Conservation (phyloP, 2,329 filamentous ascomycete species). For the Clonostachys byssicola region DNA sequence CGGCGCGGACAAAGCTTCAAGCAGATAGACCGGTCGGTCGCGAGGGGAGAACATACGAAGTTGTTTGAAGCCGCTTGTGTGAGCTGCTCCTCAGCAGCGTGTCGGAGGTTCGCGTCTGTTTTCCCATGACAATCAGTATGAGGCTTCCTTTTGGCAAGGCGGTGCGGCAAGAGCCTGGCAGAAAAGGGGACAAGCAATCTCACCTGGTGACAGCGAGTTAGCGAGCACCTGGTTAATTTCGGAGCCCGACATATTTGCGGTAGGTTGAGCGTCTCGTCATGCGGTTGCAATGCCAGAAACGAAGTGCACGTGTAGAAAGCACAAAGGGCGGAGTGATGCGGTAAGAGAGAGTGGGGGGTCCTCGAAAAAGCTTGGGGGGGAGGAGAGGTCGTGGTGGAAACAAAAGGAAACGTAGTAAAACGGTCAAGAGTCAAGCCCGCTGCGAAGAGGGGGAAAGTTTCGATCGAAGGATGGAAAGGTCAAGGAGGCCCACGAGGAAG, state of each 20-base stretch:
- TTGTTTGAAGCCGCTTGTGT: constrained; percentile 88
- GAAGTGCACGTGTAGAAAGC: neutral
- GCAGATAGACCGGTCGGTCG: no score
- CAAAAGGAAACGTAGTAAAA: neutral
- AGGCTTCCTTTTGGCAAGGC: constrained; percentile 1
- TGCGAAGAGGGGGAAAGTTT: neutral
- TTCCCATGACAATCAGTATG: constrained; percentile 24
- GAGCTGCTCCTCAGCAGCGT: constrained; percentile 91
- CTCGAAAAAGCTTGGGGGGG: neutral
- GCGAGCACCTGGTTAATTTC: constrained; percentile 98
- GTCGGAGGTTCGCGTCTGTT: constrained; percentile 83
- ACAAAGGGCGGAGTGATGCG: neutral
- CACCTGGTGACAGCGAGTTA: constrained; percentile 92
- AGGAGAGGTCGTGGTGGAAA: neutral
- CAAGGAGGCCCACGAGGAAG: neutral
- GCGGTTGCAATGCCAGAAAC: constrained; percentile 14
- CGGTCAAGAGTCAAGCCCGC: neutral
- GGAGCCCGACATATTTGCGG: constrained; percentile 64
- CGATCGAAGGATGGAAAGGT: neutral
- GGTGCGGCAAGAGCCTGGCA: neutral
- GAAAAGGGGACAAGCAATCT: neutral
- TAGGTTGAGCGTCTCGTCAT: constrained; percentile 27
- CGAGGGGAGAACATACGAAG: constrained; percentile 62
- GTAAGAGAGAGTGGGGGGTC: neutral
- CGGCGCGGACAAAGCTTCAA: no score